A percentile compares a stretch with the other conserved stretches of the same genome.
Evolutionary conservation across 1,284 basidiomycete genomes (phyloP).

Genomic region (Xerocomus cyaneibrunnescens): DNA sequence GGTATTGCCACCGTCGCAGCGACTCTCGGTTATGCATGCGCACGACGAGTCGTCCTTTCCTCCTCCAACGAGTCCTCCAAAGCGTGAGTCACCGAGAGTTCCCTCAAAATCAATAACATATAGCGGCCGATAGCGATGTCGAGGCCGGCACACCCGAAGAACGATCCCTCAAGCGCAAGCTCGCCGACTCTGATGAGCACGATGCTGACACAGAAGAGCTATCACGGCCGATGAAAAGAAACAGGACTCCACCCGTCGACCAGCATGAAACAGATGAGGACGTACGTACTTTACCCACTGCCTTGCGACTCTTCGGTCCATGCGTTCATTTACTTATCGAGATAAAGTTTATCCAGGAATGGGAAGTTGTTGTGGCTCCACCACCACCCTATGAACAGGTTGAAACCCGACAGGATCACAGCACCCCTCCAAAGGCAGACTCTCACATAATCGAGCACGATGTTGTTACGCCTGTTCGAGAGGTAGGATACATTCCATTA

Average conservation of each 20-base stretch:
- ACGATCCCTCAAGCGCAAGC: conserved; percentile 43
- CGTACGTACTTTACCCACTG: conserved; percentile 19
- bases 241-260: conserved; percentile 47
- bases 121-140: conserved; percentile 36
- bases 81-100: conserved; percentile 33
- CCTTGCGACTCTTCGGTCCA: not conserved
- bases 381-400: conserved; percentile 32
- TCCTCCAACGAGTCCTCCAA: conserved; percentile 18
- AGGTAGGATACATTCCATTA: conserved; percentile 17
- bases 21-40: conserved; percentile 54
- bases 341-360: conserved; percentile 29
- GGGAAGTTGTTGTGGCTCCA: conserved; percentile 33
- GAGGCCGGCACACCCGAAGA: conserved; percentile 29
- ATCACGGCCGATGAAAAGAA: conserved; percentile 46
- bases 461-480: conserved; percentile 4
- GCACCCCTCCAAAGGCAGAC: conserved; percentile 1
- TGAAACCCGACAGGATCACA: conserved; percentile 13
- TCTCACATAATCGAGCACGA: conserved; percentile 1
- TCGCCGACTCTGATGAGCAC: conserved; percentile 37
- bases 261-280: conserved; percentile 28
- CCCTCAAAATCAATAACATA: conserved; percentile 31
- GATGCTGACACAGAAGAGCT: conserved; percentile 23
- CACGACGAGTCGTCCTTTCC: conserved; percentile 38
- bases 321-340: conserved; percentile 23
- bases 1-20: conserved; percentile 59